Base-by-base conservation (phyloP, 176 grass and related monocot species). In the Ananas comosus region DNA sequence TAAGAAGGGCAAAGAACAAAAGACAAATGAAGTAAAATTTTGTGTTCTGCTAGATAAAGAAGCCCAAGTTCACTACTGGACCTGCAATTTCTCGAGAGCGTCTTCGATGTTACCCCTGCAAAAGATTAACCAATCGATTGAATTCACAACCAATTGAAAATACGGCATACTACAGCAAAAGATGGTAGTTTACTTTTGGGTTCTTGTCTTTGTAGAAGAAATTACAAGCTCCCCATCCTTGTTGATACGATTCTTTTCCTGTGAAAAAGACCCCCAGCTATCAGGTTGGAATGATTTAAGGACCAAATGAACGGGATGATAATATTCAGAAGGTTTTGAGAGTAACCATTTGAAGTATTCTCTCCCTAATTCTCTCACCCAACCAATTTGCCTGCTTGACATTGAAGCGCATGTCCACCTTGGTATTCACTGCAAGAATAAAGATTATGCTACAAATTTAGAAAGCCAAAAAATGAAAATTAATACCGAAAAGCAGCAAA, bases 371-470 rank as follows among this genome's bases (percentile, higher is more conserved):
- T 80, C 87, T 99, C 70, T 93, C 94, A 65, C 87, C 88, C 66
- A 99, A 75, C 94, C 94, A 99, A 72, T 88, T 65, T 81, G 87
- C 90, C 79, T 88, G 66, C 16, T 91, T 90, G 78, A 99, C 87
- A 88, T 93, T 93, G 79, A 93, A 99, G 47, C 87, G 77, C 90
- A 93, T 93, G 76, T 99, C 94, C 78, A 99, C 94, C 84, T 99
- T 93, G 47, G 87, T 99, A 49, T 99, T 99, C 63, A 99, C 87
- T 99, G 87, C 66, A 67, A 72, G 2, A 76, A 76, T 64, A 50
- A 24, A 27, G 18, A 42, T 28, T 48, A 63, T 18, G 59, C 24
- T 63, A 73, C 9, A 23, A 73, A 65, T 13, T 27, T 19, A 22
- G 53, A 61, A 61, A 61, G 16, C n/a, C 2, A 18, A 9, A 18